Percentiles rank a stretch among this genome's conserved stretches.
Conservation (phyloP, 2,329 filamentous ascomycete species). For the Hypoxylon sp. region DNA sequence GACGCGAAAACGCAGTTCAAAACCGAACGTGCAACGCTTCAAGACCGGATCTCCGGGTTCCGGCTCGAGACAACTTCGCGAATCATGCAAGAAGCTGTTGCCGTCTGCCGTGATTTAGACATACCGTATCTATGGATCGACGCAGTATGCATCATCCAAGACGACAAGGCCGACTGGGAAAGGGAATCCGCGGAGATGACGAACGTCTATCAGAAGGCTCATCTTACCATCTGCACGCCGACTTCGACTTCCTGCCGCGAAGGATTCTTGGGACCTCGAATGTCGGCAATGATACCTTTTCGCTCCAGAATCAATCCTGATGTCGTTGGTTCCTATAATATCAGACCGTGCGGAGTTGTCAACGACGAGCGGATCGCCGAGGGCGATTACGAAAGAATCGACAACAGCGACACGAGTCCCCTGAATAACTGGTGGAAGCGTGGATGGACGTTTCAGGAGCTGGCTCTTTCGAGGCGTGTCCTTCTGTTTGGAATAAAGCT, state of each 20-base stretch:
- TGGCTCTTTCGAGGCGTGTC: constrained; percentile 10
- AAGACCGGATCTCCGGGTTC: constrained; percentile 6
- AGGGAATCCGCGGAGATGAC: constrained; percentile 26
- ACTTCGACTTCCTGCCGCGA: constrained; percentile 13
- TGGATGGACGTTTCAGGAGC: constrained; percentile 22
- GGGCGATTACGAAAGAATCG: constrained; percentile 9
- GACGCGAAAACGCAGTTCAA: constrained; percentile 20
- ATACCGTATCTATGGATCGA: constrained; percentile 38
- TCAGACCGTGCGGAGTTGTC: constrained; percentile 5
- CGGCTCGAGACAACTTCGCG: neutral
- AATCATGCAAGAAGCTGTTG: constrained; percentile 7
- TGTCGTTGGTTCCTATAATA: constrained; percentile 5
- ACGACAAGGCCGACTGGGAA: constrained; percentile 27
- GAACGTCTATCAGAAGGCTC: constrained; percentile 16
- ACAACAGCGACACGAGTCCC: constrained; percentile 10
- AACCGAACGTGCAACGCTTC: constrained; percentile 6
- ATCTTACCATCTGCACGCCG: constrained; percentile 13
- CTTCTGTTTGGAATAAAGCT: constrained; percentile 14
- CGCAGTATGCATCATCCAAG: constrained; percentile 36
- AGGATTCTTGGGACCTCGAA: constrained; percentile 3
- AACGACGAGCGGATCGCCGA: constrained; percentile 1
- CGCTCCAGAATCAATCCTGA: neutral
- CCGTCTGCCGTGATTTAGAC: constrained; percentile 1
- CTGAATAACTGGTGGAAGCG: constrained; percentile 23
- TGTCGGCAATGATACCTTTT: neutral